These are phyloP conservation scores for Boletus sp. DNA, from an alignment of 768 basidiomycete genomes.

Conservation along the genomic window DNA sequence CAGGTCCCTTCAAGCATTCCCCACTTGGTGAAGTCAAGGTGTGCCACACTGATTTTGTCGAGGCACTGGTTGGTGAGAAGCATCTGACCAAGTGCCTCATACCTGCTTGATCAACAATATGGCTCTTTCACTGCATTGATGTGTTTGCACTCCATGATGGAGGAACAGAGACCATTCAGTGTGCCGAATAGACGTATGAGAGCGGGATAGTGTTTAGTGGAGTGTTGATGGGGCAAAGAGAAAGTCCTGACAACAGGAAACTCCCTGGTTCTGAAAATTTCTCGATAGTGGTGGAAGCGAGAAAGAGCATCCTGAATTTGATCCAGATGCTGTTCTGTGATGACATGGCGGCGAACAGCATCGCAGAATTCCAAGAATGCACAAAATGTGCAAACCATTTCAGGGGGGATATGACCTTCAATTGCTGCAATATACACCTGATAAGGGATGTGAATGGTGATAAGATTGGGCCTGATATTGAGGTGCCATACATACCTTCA, in stretches of 20 bases:
- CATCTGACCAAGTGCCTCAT: not conserved
- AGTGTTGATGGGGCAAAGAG: not conserved
- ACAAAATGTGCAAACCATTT: not conserved
- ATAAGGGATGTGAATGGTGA: not conserved
- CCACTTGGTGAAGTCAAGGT: too few species aligned
- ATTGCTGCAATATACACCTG: not conserved
- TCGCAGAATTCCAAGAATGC: not conserved
- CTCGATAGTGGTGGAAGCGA: not conserved
- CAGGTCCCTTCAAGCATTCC: too few species aligned
- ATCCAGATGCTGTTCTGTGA: not conserved
- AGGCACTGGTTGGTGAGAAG: not conserved
- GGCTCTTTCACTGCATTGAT: not conserved
- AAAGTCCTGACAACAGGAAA: not conserved
- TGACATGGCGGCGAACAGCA: not conserved
- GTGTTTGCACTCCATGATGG: not conserved
- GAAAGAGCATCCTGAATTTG: not conserved
- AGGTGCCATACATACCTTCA: not conserved
- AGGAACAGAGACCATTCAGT: not conserved
- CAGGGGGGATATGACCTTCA: not conserved
- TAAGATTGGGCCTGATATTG: not conserved
- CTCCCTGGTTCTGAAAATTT: not conserved
- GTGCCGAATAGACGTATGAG: not conserved
- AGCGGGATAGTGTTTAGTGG: not conserved
- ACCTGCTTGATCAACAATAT: not conserved
- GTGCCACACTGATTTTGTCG: not conserved